These are phyloP conservation scores for Bremia lactucae DNA, from an alignment of 352 stramenopile species.

Conservation along the genomic window DNA sequence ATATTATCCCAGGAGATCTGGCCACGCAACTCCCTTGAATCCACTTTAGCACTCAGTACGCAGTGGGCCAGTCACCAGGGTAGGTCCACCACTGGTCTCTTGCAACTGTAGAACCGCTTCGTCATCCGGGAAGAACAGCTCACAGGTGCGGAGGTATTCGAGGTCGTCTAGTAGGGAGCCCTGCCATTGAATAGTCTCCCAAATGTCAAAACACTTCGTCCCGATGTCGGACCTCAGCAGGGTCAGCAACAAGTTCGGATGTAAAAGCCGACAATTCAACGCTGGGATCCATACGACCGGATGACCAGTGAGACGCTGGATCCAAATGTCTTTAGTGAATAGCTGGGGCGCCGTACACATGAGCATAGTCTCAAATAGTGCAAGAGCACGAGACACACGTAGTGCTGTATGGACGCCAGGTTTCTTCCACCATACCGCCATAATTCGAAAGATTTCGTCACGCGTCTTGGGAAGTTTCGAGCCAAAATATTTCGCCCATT, in stretches of 20 bases:
- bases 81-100: too few relatives aligned
- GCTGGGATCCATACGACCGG: not conserved
- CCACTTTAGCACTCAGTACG: not conserved
- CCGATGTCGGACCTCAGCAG: not conserved
- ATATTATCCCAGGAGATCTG: not conserved
- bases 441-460: not conserved
- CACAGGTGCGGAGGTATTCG: not conserved
- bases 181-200: not conserved
- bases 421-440: not conserved
- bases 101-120: not conserved
- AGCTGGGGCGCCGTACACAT: not conserved
- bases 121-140: not conserved
- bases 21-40: not conserved
- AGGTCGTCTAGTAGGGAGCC: not conserved
- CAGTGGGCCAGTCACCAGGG: not conserved
- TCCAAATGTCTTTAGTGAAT: not conserved
- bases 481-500: not conserved
- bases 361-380: not conserved
- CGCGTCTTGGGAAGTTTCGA: not conserved
- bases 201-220: not conserved
- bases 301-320: not conserved
- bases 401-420: not conserved
- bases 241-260: not conserved
- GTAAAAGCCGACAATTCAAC: not conserved
- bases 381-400: not conserved